Conservation (phyloP, 352 stramenopile genomes). For the Hyphochytrium catenoides region DNA sequence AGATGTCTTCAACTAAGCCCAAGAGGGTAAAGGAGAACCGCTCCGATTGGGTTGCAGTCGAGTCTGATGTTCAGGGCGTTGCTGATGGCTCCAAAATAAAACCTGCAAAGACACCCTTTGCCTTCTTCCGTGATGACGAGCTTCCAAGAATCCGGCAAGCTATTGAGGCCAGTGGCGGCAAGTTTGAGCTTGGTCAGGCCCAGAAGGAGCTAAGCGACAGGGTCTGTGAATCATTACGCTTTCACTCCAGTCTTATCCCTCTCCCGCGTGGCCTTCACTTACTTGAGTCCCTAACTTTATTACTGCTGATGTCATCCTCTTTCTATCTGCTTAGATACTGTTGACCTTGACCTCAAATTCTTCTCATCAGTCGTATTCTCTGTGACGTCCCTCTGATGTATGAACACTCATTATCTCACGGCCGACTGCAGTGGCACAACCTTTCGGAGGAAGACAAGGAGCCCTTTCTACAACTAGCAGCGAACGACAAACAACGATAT, state of each 20-base stretch:
- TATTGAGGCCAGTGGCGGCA: background rate
- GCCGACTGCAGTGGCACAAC: constrained; percentile 36
- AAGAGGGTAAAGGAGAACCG: constrained; percentile 34
- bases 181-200: background rate
- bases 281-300: constrained; percentile 41
- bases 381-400: constrained; percentile 8
- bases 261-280: constrained; percentile 6
- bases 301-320: too few relatives aligned
- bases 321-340: too few relatives aligned
- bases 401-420: too few relatives aligned
- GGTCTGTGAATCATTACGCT: background rate
- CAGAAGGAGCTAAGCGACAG: background rate
- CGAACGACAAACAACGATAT: constrained; percentile 28
- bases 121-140: background rate
- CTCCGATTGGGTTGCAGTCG: constrained; percentile 41
- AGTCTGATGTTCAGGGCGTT: constrained; percentile 35
- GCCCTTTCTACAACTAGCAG: constrained; percentile 34
- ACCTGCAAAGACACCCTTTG: background rate
- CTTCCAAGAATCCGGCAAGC: background rate
- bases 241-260: background rate
- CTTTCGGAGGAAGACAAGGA: constrained; percentile 28
- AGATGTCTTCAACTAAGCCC: too few relatives aligned
- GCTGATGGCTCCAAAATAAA: constrained; percentile 6
- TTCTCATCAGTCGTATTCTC: background rate
- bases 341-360: constrained; percentile 24